Base-by-base conservation (phyloP, 345 rosid species). In the Pelargonium nanum region DNA sequence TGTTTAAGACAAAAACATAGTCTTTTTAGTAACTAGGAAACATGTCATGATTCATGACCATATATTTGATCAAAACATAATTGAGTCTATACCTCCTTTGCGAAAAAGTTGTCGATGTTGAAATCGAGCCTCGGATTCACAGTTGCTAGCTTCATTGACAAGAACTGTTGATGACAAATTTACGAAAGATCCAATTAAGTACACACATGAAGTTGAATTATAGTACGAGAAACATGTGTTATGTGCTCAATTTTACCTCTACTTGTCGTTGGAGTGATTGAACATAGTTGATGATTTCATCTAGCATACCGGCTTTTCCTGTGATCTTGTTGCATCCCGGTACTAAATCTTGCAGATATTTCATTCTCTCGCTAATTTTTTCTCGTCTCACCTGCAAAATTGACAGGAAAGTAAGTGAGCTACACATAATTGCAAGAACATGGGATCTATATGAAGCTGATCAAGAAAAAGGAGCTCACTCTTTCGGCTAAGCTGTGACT, bases 401-500 rank as follows among this genome's bases (percentile, higher is more conserved):
- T 24, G 17, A 64, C 20, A 22, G 16, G n/a, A 5, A 44, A 22
- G 22, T 53, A 51, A 22, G 24, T 10, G 25, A 17, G 56, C 22
- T 21, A n/a, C 16, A 25, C 23, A 4, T 10, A 52, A n/a, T 2
- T 53, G 2, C 10, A 60, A 40, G 13, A 20, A 4, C 19, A 25
- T 19, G 6, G 17, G 1, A 34, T 20, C 24, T 8, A 20, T 21
- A 9, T 10, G 48, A 32, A 10, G 22, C 9, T 2, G 21, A 50
- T 50, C 19, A 22, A 30, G 26, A 52, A 32, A 23, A 59, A 45
- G 13, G 23, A 19, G 64, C 97, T 86, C 64, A 93, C 99, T 72
- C 99, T 78, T 73, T 93, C 99, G 24, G 99, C 99, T 65, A 93
- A 75, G 77, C 97, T 93, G 70, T 93, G 99, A 75, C 97, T 93